Percentiles rank a stretch among this genome's conserved stretches.
phyloP scores from a whole-genome alignment of 306 rosid species.

The Bauhinia variegata region DNA sequence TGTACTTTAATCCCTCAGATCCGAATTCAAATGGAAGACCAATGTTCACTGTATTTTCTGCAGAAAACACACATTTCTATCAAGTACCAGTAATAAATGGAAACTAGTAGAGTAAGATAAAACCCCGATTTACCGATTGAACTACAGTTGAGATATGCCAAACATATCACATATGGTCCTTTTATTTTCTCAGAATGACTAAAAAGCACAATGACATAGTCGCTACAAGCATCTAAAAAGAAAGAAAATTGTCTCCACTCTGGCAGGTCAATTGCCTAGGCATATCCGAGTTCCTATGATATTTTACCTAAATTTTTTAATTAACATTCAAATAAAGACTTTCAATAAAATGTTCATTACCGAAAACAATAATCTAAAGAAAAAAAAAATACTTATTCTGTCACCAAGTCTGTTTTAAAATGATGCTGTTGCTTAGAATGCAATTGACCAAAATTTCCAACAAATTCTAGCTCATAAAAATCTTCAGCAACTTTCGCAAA shows the following conservation, averaged over 20 bases:
- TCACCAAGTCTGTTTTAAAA: neutral
- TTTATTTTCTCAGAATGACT: neutral
- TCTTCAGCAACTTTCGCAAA: neutral
- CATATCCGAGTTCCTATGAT: too few species aligned
- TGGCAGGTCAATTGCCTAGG: neutral
- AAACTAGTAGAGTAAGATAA: conserved; percentile 25
- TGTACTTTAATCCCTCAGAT: conserved; percentile 38
- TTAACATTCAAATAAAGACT: conserved; percentile 13
- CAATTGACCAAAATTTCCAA: conserved; percentile 21
- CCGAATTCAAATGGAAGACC: conserved; percentile 37
- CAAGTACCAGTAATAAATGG: conserved; percentile 25
- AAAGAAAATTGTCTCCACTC: neutral
- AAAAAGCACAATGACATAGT: neutral
- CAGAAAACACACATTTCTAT: conserved; percentile 44
- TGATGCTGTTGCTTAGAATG: neutral
- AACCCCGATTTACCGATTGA: conserved; percentile 1
- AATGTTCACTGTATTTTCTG: conserved; percentile 38
- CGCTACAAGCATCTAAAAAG: neutral
- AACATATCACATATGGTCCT: conserved; percentile 17
- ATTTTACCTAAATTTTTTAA: conserved; percentile 1
- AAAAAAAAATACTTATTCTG: neutral
- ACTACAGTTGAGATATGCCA: conserved; percentile 8
- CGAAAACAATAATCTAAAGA: conserved; percentile 10
- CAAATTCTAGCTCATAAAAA: conserved; percentile 17
- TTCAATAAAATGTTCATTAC: neutral